Evolutionary conservation across 805 yeast genomes (phyloP).

Genomic region (Candida dajiaensis): DNA sequence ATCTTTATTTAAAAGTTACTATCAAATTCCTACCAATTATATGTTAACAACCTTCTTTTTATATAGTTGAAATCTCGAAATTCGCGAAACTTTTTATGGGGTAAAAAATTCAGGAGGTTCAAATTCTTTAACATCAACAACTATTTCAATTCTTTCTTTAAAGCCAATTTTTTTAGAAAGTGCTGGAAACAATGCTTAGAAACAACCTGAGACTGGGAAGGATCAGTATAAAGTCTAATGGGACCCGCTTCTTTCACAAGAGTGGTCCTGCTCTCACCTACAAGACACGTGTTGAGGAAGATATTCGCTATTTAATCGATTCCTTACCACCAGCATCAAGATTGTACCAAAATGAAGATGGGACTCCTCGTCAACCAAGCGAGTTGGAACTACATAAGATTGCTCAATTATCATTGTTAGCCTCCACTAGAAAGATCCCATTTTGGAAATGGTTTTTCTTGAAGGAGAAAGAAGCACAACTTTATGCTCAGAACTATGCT

Average conservation of each 20-base stretch:
- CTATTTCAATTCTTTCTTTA: too few relatives aligned
- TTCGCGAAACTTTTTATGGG: not conserved
- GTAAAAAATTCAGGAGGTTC: not conserved
- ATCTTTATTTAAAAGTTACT: too few relatives aligned
- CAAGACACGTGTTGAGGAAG: constrained; percentile 49
- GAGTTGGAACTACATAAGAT: constrained; percentile 69
- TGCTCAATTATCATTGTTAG: constrained; percentile 62
- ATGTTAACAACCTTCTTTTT: too few relatives aligned
- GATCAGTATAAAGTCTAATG: not conserved
- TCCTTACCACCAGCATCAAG: constrained; percentile 58
- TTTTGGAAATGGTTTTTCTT: constrained; percentile 39
- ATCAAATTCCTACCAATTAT: too few relatives aligned
- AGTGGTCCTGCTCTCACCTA: constrained; percentile 13
- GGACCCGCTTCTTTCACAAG: constrained; percentile 6
- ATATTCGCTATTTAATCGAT: constrained; percentile 56
- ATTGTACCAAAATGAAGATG: constrained; percentile 70
- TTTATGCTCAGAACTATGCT: constrained; percentile 54
- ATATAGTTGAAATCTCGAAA: not conserved
- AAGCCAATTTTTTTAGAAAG: too few relatives aligned
- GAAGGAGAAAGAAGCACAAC: constrained; percentile 45
- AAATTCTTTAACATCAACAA: not conserved
- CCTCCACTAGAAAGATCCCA: constrained; percentile 50
- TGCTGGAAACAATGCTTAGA: not conserved
- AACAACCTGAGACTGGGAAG: not conserved
- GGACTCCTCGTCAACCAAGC: constrained; percentile 61